Evolutionary conservation across 2,329 filamentous ascomycete genomes (phyloP).

Genomic region (Tolypocladium endophyticum): DNA sequence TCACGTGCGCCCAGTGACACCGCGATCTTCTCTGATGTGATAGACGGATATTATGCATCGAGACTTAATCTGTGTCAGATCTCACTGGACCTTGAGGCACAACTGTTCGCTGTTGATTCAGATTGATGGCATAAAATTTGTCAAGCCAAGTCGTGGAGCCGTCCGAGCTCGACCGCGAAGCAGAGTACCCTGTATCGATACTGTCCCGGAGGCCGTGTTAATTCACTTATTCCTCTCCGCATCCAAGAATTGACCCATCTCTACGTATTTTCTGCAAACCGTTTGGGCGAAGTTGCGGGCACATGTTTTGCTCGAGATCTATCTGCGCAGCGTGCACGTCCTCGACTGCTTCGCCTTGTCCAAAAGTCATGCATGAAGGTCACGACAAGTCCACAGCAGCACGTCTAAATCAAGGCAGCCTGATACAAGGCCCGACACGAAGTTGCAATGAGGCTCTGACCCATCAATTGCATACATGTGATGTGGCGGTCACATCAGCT

Average conservation of each 20-base stretch:
- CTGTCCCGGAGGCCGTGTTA: no score
- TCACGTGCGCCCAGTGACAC: background rate
- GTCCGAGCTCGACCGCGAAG: background rate
- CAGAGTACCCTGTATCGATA: background rate
- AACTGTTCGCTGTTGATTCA: background rate
- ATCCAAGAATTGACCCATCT: background rate
- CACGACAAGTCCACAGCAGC: background rate
- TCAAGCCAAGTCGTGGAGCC: background rate
- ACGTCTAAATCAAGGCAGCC: background rate
- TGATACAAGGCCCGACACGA: no score
- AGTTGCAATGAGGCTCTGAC: background rate
- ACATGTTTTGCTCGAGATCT: no score
- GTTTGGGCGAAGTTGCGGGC: no score
- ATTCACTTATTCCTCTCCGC: background rate
- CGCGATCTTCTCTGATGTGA: background rate
- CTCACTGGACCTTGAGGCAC: background rate
- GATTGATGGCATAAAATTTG: background rate
- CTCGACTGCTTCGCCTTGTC: no score
- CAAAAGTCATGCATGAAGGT: background rate
- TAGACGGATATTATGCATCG: background rate
- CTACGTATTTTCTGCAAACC: background rate
- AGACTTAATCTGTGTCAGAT: background rate
- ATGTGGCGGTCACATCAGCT: background rate
- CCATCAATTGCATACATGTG: background rate
- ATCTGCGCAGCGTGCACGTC: background rate